Base-by-base conservation (phyloP, 2,329 filamentous ascomycete species). In the Aschersonia sp. region DNA sequence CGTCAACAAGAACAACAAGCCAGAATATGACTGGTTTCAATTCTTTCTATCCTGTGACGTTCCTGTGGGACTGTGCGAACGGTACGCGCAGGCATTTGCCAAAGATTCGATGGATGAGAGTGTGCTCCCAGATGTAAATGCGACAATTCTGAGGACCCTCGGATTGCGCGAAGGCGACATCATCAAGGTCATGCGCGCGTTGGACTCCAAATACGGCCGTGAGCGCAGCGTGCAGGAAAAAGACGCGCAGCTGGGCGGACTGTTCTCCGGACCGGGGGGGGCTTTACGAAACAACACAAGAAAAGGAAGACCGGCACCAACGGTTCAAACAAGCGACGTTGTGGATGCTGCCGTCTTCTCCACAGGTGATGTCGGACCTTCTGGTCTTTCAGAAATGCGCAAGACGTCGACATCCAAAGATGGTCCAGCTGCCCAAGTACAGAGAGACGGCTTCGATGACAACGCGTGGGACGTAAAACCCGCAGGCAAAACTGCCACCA, bases 81-180 rank as follows among this genome's bases (percentile, higher is more conserved):
- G 92, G 48, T 98, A 98, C 60, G 83, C 89, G 1, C 85, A 89
- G 59, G 87, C 88, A 2, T 98, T 98, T 60, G 65, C 78, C 45
- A 83, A 83, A 59, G 92, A 98, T 60, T 92, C 89, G 30, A 97
- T 98, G 88, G 89, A 94, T 54, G 89, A 96, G 63, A 89, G 86
- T 52, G 82, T 95, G 40, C 67, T 97, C 50, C 85, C 89, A 3
- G 92, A 97, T 58, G 91, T 98, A 46, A 86, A 89, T 48, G 79
- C 87, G 4, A 80, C 77, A 51, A 80, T 91, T 20, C 71, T 98
- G 45, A 82, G 92, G 41, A 95, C 85, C 10, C 70, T 98, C 42
- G 92, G 92, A n/a, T 66, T 98, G 45, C 89, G 94, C 51, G 92
- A 97, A 65, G 92, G 92, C 30, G 92, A 98, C 63, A 95, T 96